These are phyloP conservation scores for Leucaena leucocephala DNA, from an alignment of 306 rosid genomes.

Conservation along the genomic window DNA sequence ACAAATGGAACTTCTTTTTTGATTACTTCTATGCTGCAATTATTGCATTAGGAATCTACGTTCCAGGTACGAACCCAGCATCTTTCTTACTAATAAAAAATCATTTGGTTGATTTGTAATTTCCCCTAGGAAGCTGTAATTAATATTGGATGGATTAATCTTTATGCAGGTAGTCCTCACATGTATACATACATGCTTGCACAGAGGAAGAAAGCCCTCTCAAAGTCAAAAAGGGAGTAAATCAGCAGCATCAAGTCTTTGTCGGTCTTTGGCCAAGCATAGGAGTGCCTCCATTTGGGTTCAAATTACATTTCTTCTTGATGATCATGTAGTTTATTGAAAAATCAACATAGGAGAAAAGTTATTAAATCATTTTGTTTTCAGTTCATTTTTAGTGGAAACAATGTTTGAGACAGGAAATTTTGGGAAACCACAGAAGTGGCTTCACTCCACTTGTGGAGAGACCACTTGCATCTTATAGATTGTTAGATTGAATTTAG, in stretches of 20 bases:
- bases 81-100: slow-evolving; percentile 22
- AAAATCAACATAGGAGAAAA: background rate
- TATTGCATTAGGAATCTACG: slow-evolving; percentile 54
- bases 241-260: background rate
- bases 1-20: slow-evolving; percentile 80
- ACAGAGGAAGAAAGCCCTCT: slow-evolving; percentile 71
- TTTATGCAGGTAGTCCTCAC: slow-evolving; percentile 73
- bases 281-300: slow-evolving; percentile 3
- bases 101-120: background rate
- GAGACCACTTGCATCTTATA: background rate
- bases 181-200: slow-evolving; percentile 68
- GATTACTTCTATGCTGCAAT: slow-evolving; percentile 65
- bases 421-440: background rate
- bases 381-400: background rate
- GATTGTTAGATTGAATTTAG: background rate
- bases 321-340: slow-evolving; percentile 3
- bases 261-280: slow-evolving; percentile 20
- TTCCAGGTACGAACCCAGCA: slow-evolving; percentile 60
- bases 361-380: slow-evolving; percentile 12
- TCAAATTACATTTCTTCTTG: background rate
- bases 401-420: background rate
- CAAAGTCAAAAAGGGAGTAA: slow-evolving; percentile 65
- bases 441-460: background rate
- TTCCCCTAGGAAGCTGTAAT: background rate
- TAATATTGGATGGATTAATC: slow-evolving; percentile 25